Conservation (phyloP, 2,329 filamentous ascomycete genomes). For the Alternaria ventricosa region DNA sequence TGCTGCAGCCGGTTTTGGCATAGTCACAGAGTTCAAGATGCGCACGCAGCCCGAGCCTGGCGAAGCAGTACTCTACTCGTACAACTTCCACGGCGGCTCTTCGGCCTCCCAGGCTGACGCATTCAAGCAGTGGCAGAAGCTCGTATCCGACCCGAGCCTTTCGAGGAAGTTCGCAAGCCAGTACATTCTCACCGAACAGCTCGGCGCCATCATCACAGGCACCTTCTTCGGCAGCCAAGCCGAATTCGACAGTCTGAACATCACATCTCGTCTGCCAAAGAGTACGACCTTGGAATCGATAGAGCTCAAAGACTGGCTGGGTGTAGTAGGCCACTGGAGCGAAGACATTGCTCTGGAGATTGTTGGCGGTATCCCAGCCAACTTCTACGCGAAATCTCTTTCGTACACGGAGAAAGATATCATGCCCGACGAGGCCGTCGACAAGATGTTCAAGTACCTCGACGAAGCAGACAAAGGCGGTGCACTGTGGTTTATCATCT, state of each 20-base stretch:
- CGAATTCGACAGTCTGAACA: constrained; percentile 45
- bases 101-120: constrained; percentile 31
- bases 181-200: constrained; percentile 38
- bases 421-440: constrained; percentile 36
- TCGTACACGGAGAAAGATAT: constrained; percentile 42
- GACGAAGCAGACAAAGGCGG: constrained; percentile 41
- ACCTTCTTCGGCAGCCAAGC: constrained; percentile 43
- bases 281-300: constrained; percentile 25
- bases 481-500: constrained; percentile 44
- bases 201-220: constrained; percentile 41
- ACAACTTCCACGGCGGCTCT: constrained; percentile 37
- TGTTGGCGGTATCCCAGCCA: constrained; percentile 35
- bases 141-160: constrained; percentile 41
- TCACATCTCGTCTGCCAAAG: constrained; percentile 32
- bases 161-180: constrained; percentile 44
- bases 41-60: constrained; percentile 44
- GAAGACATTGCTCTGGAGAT: constrained; percentile 42
- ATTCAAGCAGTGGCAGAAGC: constrained; percentile 46
- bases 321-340: constrained; percentile 41
- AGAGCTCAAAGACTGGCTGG: constrained; percentile 42
- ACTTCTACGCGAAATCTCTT: constrained; percentile 47
- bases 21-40: constrained; percentile 51
- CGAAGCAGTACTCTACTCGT: constrained; percentile 42
- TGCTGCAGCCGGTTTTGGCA: constrained; percentile 52
- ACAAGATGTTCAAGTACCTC: constrained; percentile 43